Conservation (phyloP, 1,139 yeast genomes). For the Magnusiomyces tetraspermus region DNA sequence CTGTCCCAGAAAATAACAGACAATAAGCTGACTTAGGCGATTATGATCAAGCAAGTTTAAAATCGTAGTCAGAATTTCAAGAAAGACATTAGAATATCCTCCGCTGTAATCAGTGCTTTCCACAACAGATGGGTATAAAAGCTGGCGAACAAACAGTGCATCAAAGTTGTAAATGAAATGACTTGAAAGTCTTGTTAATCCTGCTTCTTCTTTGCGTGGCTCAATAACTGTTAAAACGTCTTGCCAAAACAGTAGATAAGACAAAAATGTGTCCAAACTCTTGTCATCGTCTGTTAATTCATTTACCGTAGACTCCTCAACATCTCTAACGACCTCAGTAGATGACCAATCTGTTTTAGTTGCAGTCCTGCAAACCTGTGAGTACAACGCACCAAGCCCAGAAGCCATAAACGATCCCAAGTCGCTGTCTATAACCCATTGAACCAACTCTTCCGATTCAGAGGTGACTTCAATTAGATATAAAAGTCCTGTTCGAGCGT, state of each 20-base stretch:
- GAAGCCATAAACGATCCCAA: slow-evolving; percentile 28
- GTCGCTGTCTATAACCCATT: slow-evolving; percentile 26
- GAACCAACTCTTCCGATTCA: slow-evolving; percentile 19
- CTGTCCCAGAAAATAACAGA: slow-evolving; percentile 21
- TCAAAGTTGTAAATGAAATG: slow-evolving; percentile 25
- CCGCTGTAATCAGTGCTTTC: slow-evolving; percentile 21
- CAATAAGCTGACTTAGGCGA: slow-evolving; percentile 22
- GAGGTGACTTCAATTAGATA: slow-evolving; percentile 25
- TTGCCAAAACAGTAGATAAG: slow-evolving; percentile 29
- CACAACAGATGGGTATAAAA: slow-evolving; percentile 25
- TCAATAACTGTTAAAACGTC: slow-evolving; percentile 21
- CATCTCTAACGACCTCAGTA: neutral
- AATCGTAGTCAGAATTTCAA: slow-evolving; percentile 18
- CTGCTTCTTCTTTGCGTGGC: neutral
- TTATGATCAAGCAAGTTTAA: slow-evolving; percentile 24
- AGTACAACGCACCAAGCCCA: slow-evolving; percentile 29
- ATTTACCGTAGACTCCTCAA: neutral
- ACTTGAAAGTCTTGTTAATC: slow-evolving; percentile 12
- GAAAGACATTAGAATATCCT: slow-evolving; percentile 15
- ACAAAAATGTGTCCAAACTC: slow-evolving; percentile 20
- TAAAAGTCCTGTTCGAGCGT: slow-evolving; percentile 27
- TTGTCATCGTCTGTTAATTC: neutral
- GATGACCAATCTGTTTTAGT: slow-evolving; percentile 8
- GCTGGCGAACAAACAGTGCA: slow-evolving; percentile 24
- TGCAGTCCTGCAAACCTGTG: slow-evolving; percentile 20